A percentile compares a stretch with the other conserved stretches of the same genome.
These are phyloP conservation scores for Clathrus columnatus DNA, from an alignment of 768 basidiomycete species.

Conservation along the genomic window DNA sequence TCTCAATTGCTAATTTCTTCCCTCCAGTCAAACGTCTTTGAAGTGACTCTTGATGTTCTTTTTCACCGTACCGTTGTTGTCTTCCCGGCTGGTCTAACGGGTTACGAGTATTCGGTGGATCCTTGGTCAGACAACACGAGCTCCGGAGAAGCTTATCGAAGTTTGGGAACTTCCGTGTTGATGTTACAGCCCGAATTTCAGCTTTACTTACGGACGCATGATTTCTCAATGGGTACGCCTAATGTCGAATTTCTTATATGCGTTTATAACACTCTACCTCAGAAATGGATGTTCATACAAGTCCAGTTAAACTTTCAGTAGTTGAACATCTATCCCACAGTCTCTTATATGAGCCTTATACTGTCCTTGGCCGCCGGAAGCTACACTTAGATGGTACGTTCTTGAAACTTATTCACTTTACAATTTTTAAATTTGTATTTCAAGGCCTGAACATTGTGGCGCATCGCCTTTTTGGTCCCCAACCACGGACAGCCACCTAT, in stretches of 20 bases:
- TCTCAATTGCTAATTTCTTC: background rate
- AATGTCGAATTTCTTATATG: background rate
- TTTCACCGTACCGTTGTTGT: slow-evolving; percentile 47
- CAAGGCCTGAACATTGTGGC: slow-evolving; percentile 74
- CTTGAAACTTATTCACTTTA: slow-evolving; percentile 18
- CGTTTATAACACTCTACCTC: slow-evolving; percentile 5
- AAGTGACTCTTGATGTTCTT: slow-evolving; percentile 55
- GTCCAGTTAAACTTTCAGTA: slow-evolving; percentile 47
- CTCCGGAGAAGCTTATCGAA: slow-evolving; percentile 20
- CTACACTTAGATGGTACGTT: slow-evolving; percentile 25
- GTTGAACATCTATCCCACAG: slow-evolving; percentile 27
- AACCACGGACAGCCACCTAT: slow-evolving; percentile 77
- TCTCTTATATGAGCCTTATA: slow-evolving; percentile 16
- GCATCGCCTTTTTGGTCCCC: slow-evolving; percentile 83
- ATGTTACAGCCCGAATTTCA: slow-evolving; percentile 61
- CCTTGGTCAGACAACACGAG: slow-evolving; percentile 14
- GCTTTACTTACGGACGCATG: slow-evolving; percentile 69
- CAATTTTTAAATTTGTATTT: background rate
- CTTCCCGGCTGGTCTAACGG: slow-evolving; percentile 59
- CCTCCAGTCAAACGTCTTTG: slow-evolving; percentile 71
- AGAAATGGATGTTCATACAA: slow-evolving; percentile 77
- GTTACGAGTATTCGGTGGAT: slow-evolving; percentile 37
- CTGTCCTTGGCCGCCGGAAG: slow-evolving; percentile 15
- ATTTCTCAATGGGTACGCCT: slow-evolving; percentile 75
- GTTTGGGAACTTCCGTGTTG: slow-evolving; percentile 46